Conservation (phyloP, 2,329 filamentous ascomycete species). For the Davidsoniella australis region DNA sequence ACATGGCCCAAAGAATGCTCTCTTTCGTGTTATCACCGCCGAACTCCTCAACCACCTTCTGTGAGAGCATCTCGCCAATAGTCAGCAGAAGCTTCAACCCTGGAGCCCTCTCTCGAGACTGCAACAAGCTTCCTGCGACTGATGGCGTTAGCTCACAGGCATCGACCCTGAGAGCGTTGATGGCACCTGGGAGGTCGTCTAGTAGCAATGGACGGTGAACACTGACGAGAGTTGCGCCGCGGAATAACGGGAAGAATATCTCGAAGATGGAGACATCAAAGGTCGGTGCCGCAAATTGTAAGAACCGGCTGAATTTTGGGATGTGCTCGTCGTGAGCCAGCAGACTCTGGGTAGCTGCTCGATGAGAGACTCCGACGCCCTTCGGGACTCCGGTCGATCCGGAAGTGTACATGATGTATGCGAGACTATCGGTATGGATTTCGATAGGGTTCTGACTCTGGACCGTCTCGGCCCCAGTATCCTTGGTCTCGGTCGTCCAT, state of each 20-base stretch:
- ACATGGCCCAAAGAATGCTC: constrained; percentile 79
- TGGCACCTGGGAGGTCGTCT: constrained; percentile 51
- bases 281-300: constrained; percentile 82
- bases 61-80: constrained; percentile 84
- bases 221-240: constrained; percentile 56
- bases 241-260: constrained; percentile 72
- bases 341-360: constrained; percentile 63
- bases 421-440: constrained; percentile 29
- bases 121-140: constrained; percentile 61
- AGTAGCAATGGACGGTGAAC: constrained; percentile 55
- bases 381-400: constrained; percentile 82
- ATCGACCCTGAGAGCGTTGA: constrained; percentile 53
- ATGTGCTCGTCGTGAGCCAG: constrained; percentile 67
- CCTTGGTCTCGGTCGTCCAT: constrained; percentile 7
- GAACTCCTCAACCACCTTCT: constrained; percentile 62
- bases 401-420: constrained; percentile 89
- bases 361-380: constrained; percentile 68
- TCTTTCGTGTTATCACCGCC: constrained; percentile 35
- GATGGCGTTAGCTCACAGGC: constrained; percentile 82
- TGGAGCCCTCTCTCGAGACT: constrained; percentile 49
- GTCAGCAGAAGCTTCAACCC: constrained; percentile 56
- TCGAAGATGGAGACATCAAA: constrained; percentile 94
- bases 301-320: constrained; percentile 58
- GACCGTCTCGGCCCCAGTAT: too few species aligned
- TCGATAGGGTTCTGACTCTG: not conserved